Conservation (phyloP, 2,329 filamentous ascomycete species). For the Cladosporium velox region DNA sequence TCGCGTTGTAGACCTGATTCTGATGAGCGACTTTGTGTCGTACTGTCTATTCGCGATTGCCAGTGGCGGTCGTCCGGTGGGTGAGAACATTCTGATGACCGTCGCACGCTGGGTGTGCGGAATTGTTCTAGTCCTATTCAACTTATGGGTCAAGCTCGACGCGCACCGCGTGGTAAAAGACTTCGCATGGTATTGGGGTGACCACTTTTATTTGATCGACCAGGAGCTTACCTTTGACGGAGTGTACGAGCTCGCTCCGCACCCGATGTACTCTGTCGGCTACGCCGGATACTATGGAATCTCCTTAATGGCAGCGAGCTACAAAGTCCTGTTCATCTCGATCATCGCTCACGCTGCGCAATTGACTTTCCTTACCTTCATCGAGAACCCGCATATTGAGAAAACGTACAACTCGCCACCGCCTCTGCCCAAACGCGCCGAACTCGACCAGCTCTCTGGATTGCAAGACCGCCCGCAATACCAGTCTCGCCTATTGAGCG, state of each 20-base stretch:
- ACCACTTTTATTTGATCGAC: conserved; percentile 98
- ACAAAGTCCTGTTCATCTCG: conserved; percentile 95
- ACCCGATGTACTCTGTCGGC: conserved; percentile 98
- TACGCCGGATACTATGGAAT: conserved; percentile 98
- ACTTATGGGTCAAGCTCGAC: conserved; percentile 97
- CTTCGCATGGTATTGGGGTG: conserved; percentile 99
- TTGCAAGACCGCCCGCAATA: conserved; percentile 41
- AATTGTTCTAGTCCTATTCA: conserved; percentile 81
- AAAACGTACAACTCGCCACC: conserved; percentile 93
- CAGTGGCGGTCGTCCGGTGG: conserved; percentile 73
- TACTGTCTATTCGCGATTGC: conserved; percentile 95
- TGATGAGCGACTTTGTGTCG: conserved; percentile 98
- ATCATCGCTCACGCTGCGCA: conserved; percentile 92
- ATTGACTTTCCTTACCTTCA: conserved; percentile 85
- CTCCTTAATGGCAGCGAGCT: conserved; percentile 96
- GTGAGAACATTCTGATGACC: conserved; percentile 70
- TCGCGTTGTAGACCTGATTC: conserved; percentile 89
- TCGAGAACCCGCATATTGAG: conserved; percentile 97
- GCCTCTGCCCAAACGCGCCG: conserved; percentile 50
- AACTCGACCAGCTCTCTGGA: conserved; percentile 52
- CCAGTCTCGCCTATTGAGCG: conserved; percentile 41
- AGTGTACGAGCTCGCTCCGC: conserved; percentile 97
- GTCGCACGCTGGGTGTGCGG: conserved; percentile 76
- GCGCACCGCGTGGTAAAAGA: conserved; percentile 98
- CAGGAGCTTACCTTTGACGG: conserved; percentile 97